Evolutionary conservation across 2,329 filamentous ascomycete genomes (phyloP).

Genomic region (Xenosphaeropsis pyriputrescens): DNA sequence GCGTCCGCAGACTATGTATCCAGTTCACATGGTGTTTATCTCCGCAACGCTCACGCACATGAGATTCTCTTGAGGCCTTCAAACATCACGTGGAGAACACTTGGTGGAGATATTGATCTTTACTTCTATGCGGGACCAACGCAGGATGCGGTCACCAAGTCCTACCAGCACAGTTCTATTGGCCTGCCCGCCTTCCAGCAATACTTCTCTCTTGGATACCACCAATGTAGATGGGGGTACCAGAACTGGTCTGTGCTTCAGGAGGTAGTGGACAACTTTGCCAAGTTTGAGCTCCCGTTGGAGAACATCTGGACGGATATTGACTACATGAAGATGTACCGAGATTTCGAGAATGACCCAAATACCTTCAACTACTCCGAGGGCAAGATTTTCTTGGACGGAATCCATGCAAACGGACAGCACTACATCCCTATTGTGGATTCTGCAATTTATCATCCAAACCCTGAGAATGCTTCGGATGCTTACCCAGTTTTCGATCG

Average conservation of each 20-base stretch:
- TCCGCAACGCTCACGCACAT: conserved; percentile 64
- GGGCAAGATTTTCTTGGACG: conserved; percentile 42
- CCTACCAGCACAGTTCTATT: conserved; percentile 42
- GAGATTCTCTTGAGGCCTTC: conserved; percentile 60
- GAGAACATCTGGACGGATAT: conserved; percentile 54
- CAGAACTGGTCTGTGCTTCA: conserved; percentile 40
- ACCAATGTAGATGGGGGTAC: conserved; percentile 52
- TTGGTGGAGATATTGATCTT: conserved; percentile 64
- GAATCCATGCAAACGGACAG: conserved; percentile 48
- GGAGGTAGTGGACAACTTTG: conserved; percentile 52
- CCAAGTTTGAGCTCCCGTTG: conserved; percentile 42
- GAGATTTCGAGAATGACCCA: conserved; percentile 45
- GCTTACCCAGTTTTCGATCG: conserved; percentile 33
- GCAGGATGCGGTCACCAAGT: conserved; percentile 39
- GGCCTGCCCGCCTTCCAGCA: conserved; percentile 45
- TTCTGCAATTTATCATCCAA: conserved; percentile 42
- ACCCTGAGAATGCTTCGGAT: conserved; percentile 53
- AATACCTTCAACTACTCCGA: conserved; percentile 41
- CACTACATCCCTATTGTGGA: conserved; percentile 67
- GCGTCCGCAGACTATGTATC: conserved; percentile 44
- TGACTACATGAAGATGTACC: conserved; percentile 1
- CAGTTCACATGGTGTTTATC: conserved; percentile 50
- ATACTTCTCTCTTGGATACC: conserved; percentile 49
- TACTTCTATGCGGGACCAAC: conserved; percentile 48
- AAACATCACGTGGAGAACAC: conserved; percentile 48